Evolutionary conservation across 139 green algal species (phyloP), one percentile per base, ranked within the genome.

Genomic region (Chlorella ohadii): DNA sequence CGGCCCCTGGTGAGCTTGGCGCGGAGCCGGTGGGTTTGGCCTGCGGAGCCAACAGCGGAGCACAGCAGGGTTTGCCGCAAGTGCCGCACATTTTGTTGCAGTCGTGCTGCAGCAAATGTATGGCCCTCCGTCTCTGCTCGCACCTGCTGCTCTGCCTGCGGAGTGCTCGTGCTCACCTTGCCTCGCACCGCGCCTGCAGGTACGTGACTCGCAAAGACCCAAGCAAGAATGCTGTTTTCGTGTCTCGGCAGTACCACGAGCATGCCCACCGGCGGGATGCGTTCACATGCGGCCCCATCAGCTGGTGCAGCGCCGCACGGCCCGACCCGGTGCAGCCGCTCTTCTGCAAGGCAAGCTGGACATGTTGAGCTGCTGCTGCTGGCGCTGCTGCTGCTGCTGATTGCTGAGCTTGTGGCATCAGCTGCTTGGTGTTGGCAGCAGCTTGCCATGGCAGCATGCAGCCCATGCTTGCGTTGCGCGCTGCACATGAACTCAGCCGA

Each of bases 191-290:
- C 27, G 51, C 12, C 38, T 67, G 33, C 79, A 98, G 95, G 95
- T 99, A 99, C 80, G 96, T 99, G 1, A 90, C 94, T 0, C 85
- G 90, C 55, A 99, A 99, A 88, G 94, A 98, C 89, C 78, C 86
- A 31, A 19, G 75, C 0, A 88, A 77, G 59, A 99, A 99, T 78
- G 88, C 92, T 0, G 96, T 99, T 31, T 98, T 95, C 39, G 90
- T 98, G 5, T 98, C 94, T 0, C 82, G 89, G 0, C 28, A 85
- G 3, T 98, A 97, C 92, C 86, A 95, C 76, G 88, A 88, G 17
- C 28, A n/a, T 5, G 7, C 27, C 41, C 90, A 90, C 74, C 64
- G 44, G 38, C 84, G 93, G 17, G 88, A 92, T 68, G 79, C 66
- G 11, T 98, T 98, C 75, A 39, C 70, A 0, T 95, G 92, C 72